A percentile compares a stretch with the other conserved stretches of the same genome.
These are phyloP conservation scores for Metschnikowia dekortorum DNA, from an alignment of 805 yeast genomes.

Conservation along the genomic window DNA sequence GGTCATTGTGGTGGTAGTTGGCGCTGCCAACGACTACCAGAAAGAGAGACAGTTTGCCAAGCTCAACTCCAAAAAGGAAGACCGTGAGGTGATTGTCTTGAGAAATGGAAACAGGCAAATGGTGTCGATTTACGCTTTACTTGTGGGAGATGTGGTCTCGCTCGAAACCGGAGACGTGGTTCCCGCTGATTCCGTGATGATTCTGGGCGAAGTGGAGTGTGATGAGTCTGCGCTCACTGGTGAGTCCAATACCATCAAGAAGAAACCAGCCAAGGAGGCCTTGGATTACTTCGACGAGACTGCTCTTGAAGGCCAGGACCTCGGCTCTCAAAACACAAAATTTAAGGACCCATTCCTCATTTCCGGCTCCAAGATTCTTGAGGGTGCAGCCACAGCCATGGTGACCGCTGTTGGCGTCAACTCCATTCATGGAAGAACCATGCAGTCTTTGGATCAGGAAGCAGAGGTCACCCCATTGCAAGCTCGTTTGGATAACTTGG, in stretches of 20 bases:
- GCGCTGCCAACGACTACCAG: slow-evolving; percentile 94
- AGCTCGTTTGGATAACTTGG: slow-evolving; percentile 70
- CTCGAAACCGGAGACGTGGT: slow-evolving; percentile 92
- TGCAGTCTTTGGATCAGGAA: slow-evolving; percentile 73
- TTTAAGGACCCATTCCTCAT: slow-evolving; percentile 78
- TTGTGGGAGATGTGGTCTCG: slow-evolving; percentile 81
- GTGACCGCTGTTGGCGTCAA: slow-evolving; percentile 88
- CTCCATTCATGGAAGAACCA: slow-evolving; percentile 88
- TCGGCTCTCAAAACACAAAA: slow-evolving; percentile 33
- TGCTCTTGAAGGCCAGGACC: slow-evolving; percentile 33
- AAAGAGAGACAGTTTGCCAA: slow-evolving; percentile 91
- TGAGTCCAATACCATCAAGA: slow-evolving; percentile 79
- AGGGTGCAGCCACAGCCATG: slow-evolving; percentile 81
- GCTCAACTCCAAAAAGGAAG: slow-evolving; percentile 83
- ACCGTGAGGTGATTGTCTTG: slow-evolving; percentile 70
- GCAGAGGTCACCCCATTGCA: slow-evolving; percentile 88
- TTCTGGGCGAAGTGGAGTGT: slow-evolving; percentile 74
- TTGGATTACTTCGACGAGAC: slow-evolving; percentile 26
- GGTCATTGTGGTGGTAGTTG: slow-evolving; percentile 83
- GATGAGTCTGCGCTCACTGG: slow-evolving; percentile 95
- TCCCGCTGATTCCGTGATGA: slow-evolving; percentile 80
- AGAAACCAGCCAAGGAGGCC: slow-evolving; percentile 50
- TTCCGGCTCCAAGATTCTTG: slow-evolving; percentile 83
- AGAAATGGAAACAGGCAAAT: slow-evolving; percentile 66
- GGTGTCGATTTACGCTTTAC: slow-evolving; percentile 66